Base-by-base conservation (phyloP, 805 yeast species). In the Saccharomyces cerevisiae region DNA sequence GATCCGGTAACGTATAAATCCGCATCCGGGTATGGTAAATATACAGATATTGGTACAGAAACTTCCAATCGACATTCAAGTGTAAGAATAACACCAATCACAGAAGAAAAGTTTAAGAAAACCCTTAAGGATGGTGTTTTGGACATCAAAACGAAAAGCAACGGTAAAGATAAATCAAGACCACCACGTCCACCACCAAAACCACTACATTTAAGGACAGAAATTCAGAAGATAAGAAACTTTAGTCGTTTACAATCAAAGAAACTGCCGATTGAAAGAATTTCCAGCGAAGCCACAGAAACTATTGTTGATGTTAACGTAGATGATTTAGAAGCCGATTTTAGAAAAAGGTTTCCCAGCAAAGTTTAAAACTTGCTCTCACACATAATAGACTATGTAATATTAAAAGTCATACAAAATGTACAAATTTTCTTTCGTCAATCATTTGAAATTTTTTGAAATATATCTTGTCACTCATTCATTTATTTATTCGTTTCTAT, bases 1-100 rank as follows among this genome's bases (percentile, higher is more conserved):
- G 62, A 59, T 9, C 22, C 46, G 2, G 53, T 50, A 41, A 52
- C 47, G 46, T 53, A 36, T 9, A 84, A 80, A 61, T 83, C 92
- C 0, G 96, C 96, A 0, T 69, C 76, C 4, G 96, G 96, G 0
- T 89, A 90, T 68, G 96, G 96, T 6, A 81, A 81, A 65, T 87
- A 79, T 64, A 83, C 91, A 0, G 84, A 78, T 50, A 31, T 49
- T 22, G 22, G 31, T 1, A 21, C n/a, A 14, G 28, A 14, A 41
- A 9, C 43, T 17, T 22, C 31, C 11, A 21, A 22, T 13, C 43
- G 43, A 17, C 43, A 36, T 17, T 36, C 43, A 8, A 36, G 43
- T 17, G 43, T 36, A 17, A 36, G 43, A 36, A 36, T 36, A 36
- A 36, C 43, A n/a, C 43, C 43, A 36, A 36, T 36, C 4, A 36